Base-by-base conservation (phyloP, 2,329 filamentous ascomycete species). In the Elsinoe australis region DNA sequence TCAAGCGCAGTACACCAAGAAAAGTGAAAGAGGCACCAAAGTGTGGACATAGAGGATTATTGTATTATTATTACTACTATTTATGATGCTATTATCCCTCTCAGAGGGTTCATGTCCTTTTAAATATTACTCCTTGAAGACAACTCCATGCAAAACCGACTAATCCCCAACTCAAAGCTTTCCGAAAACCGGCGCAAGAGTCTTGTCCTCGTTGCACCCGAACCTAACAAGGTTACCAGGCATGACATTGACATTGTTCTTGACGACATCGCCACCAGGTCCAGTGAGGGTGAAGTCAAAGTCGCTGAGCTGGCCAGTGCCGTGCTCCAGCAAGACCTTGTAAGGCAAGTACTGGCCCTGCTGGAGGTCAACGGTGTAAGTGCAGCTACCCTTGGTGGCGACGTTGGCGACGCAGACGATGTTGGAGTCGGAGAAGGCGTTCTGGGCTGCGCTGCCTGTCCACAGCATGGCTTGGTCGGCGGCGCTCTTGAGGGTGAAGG, bases 201-300 rank as follows among this genome's bases (percentile, higher is more conserved):
- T 14, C 5, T 12, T 15, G n/a, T 44, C 26, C 26, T 44, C 39
- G 10, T 15, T 14, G 15, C 39, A 44, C 9, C 39, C 39, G 26
- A 44, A 44, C 3, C 39, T 15, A 17, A 44, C 39, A n/a, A 44
- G 14, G 26, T 44, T 44, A 24, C 31, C n/a, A 12, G 39, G 39
- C 39, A 31, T 44, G 10, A 44, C 39, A 32, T 31, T 32, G 26
- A 44, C 39, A 15, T 32, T 44, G 17, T 44, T 44, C 39, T 44
- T 12, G 21, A 44, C 14, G n/a, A 44, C 17, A n/a, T 44, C 26
- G 6, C 39, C 39, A 4, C 39, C 39, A 14, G 39, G 39, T 4
- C 39, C 39, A n/a, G 39, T 31, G 39, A 44, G 12, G 26, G 39
- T 44, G 26, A 44, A 44, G 39, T 44, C 39, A 32, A 44, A 44